Evolutionary conservation across 805 yeast genomes (phyloP).

Genomic region (Metschnikowia noctiluminum): DNA sequence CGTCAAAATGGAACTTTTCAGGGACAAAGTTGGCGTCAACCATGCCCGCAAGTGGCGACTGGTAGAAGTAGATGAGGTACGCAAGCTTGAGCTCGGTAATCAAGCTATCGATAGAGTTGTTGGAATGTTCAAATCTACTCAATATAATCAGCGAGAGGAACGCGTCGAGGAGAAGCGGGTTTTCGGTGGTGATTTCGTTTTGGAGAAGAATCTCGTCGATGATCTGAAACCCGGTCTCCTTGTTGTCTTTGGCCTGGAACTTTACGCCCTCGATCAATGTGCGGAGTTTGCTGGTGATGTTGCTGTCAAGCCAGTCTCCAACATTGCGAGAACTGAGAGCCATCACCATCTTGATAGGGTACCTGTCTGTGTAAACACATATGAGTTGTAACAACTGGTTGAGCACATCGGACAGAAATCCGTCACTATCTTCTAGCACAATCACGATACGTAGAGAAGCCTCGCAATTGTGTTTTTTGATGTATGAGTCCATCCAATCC

Average conservation of each 20-base stretch:
- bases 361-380: constrained; percentile 22
- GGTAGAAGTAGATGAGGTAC: constrained; percentile 41
- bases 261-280: constrained; percentile 28
- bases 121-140: constrained; percentile 34
- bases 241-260: constrained; percentile 31
- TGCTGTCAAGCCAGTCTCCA: constrained; percentile 35
- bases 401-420: constrained; percentile 31
- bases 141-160: constrained; percentile 27
- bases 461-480: constrained; percentile 4
- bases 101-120: constrained; percentile 40
- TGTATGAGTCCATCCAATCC: constrained; percentile 27
- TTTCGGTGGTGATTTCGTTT: constrained; percentile 20
- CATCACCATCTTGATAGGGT: constrained; percentile 35
- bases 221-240: constrained; percentile 31
- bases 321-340: constrained; percentile 35
- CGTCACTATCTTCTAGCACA: constrained; percentile 37
- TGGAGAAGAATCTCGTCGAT: constrained; percentile 32
- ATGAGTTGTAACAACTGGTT: constrained; percentile 35
- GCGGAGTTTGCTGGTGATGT: constrained; percentile 30
- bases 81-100: constrained; percentile 35
- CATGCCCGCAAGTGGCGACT: constrained; percentile 31
- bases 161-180: constrained; percentile 24
- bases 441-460: constrained; percentile 22
- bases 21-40: constrained; percentile 13
- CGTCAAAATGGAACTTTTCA: constrained; percentile 18